Percentiles rank a stretch among this genome's conserved stretches.
Evolutionary conservation across 2,329 filamentous ascomycete genomes (phyloP).

Genomic region (Verticillium nubilum): DNA sequence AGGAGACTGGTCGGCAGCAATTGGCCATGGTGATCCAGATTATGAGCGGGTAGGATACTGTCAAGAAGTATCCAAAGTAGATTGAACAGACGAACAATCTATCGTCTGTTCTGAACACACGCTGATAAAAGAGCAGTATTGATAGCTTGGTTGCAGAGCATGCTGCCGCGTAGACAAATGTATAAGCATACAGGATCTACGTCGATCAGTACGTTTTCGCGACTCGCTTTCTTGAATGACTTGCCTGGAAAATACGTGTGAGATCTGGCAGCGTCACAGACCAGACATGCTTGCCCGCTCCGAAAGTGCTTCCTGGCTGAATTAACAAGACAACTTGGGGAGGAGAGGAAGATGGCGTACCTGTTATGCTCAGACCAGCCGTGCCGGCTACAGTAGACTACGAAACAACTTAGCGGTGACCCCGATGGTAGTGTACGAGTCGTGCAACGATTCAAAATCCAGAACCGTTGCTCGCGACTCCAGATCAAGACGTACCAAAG

Average conservation of each 20-base stretch:
- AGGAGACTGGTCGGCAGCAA: conserved; percentile 6
- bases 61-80: conserved; percentile 3
- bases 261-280: background rate
- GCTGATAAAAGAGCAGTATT: conserved; percentile 11
- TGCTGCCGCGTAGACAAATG: conserved; percentile 9
- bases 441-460: too few relatives aligned
- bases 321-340: too few relatives aligned
- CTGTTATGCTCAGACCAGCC: conserved; percentile 4
- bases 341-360: too few relatives aligned
- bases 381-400: conserved; percentile 5
- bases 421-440: background rate
- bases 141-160: conserved; percentile 12
- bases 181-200: conserved; percentile 10
- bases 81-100: conserved; percentile 2
- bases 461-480: too few relatives aligned
- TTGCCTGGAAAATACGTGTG: conserved; percentile 1
- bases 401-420: too few relatives aligned
- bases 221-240: too few relatives aligned
- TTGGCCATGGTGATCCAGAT: conserved; percentile 10
- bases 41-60: conserved; percentile 4
- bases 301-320: background rate
- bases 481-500: conserved; percentile 1
- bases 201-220: too few relatives aligned
- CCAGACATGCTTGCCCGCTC: conserved; percentile 7
- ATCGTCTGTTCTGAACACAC: conserved; percentile 5